These are phyloP conservation scores for Saturnispora besseyi DNA, from an alignment of 805 yeast genomes.

Conservation along the genomic window DNA sequence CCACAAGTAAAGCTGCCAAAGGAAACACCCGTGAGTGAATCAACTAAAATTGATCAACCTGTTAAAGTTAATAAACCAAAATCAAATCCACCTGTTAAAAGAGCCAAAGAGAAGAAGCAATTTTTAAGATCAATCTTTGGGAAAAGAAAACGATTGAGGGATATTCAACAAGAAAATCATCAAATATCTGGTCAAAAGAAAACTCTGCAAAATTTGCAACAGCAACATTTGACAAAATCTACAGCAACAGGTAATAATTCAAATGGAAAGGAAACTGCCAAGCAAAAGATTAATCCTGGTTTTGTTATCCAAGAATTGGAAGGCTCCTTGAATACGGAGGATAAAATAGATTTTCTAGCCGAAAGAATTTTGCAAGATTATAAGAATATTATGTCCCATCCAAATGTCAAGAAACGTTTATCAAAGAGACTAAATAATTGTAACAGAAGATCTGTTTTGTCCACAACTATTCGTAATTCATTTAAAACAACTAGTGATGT, in stretches of 20 bases:
- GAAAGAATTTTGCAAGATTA: slow-evolving; percentile 66
- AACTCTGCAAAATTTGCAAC: neutral
- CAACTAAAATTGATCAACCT: slow-evolving; percentile 35
- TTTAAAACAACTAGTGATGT: slow-evolving; percentile 4
- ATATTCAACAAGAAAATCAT: neutral
- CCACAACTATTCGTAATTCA: slow-evolving; percentile 12
- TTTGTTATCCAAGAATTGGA: slow-evolving; percentile 8
- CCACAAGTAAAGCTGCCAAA: slow-evolving; percentile 19
- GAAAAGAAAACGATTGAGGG: slow-evolving; percentile 1
- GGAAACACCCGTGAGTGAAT: slow-evolving; percentile 33
- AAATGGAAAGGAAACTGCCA: neutral
- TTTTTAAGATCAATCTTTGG: slow-evolving; percentile 1
- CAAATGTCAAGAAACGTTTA: slow-evolving; percentile 16
- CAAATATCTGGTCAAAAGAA: neutral
- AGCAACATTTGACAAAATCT: neutral
- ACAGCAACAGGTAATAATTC: neutral
- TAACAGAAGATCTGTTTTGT: slow-evolving; percentile 18
- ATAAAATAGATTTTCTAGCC: slow-evolving; percentile 53
- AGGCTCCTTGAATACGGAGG: slow-evolving; percentile 5
- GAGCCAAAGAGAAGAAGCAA: neutral
- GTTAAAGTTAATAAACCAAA: neutral
- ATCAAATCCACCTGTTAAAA: neutral
- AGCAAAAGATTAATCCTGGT: slow-evolving; percentile 20
- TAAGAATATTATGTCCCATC: slow-evolving; percentile 30
- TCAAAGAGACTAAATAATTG: slow-evolving; percentile 19